Conservation (phyloP, 331 rosid genomes). For the Acacia concinna region DNA sequence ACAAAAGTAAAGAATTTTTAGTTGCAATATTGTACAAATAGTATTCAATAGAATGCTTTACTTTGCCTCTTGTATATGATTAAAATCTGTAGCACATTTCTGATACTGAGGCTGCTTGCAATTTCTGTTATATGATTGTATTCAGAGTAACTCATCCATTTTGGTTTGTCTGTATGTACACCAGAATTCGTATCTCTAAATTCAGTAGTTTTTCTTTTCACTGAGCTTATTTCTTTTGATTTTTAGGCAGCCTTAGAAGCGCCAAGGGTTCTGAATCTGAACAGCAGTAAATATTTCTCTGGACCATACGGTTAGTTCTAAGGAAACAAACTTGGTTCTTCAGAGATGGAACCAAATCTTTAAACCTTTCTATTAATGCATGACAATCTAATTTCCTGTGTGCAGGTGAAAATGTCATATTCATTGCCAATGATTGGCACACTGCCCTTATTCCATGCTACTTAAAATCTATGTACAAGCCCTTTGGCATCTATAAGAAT, state of each 20-base stretch:
- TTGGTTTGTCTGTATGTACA: neutral
- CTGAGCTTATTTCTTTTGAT: conserved; percentile 19
- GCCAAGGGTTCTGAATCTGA: conserved; percentile 63
- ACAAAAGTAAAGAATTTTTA: too few species aligned
- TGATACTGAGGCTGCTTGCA: neutral
- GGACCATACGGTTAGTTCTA: conserved; percentile 72
- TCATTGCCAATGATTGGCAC: conserved; percentile 82
- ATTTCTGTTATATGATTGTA: neutral
- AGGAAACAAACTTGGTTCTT: conserved; percentile 19
- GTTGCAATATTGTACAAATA: neutral
- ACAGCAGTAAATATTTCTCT: conserved; percentile 54
- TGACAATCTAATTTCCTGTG: neutral
- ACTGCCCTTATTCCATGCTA: conserved; percentile 69
- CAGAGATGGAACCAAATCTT: conserved; percentile 4
- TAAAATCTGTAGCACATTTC: neutral
- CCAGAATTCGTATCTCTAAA: conserved; percentile 15
- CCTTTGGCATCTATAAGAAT: conserved; percentile 50
- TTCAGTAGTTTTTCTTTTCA: conserved; percentile 15
- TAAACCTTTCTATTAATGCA: neutral
- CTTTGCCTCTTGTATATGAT: neutral
- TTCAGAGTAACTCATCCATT: neutral
- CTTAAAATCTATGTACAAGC: conserved; percentile 56
- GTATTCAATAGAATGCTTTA: neutral
- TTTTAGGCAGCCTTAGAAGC: conserved; percentile 77
- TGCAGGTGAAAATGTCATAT: conserved; percentile 73